phyloP scores from a whole-genome alignment of 2,329 filamentous ascomycete genomes.

The Xenoacremonium recifei region DNA sequence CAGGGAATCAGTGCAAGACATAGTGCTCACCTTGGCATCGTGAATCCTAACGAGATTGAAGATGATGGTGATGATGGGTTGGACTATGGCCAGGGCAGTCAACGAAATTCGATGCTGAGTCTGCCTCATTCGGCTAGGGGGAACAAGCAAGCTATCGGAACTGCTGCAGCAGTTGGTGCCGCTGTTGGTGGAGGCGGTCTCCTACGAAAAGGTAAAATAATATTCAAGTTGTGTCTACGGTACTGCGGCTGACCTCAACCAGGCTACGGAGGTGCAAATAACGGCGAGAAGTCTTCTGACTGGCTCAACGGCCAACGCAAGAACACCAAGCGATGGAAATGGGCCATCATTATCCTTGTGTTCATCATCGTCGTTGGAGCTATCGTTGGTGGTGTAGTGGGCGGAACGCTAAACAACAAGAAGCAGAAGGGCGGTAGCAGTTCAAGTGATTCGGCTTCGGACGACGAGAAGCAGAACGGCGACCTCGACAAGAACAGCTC shows the following conservation, averaged over 20 bases:
- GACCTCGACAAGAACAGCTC: constrained; percentile 71
- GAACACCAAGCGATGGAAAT: constrained; percentile 65
- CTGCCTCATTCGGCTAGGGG: constrained; percentile 44
- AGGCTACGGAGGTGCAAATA: no score
- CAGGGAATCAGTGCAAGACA: constrained; percentile 49
- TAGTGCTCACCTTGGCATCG: constrained; percentile 52
- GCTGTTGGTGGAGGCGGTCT: constrained; percentile 41
- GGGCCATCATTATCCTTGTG: constrained; percentile 65
- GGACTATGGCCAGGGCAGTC: constrained; percentile 44
- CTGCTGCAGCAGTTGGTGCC: constrained; percentile 45
- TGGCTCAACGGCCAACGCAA: constrained; percentile 61
- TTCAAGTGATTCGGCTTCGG: constrained; percentile 49
- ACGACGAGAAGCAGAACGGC: constrained; percentile 62
- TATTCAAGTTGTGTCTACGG: no score
- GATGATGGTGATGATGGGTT: constrained; percentile 90
- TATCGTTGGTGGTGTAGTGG: constrained; percentile 72
- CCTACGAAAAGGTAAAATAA: constrained; percentile 26
- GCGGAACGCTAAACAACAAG: constrained; percentile 64
- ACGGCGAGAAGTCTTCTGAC: constrained; percentile 64
- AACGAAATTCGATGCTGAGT: constrained; percentile 60
- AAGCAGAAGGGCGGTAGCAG: constrained; percentile 28
- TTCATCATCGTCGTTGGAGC: constrained; percentile 65
- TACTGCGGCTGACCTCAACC: no score
- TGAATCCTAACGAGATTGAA: constrained; percentile 77
- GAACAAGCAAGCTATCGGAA: constrained; percentile 20